phyloP scores from a whole-genome alignment of 768 basidiomycete species.

The Agrocybe praecox region DNA sequence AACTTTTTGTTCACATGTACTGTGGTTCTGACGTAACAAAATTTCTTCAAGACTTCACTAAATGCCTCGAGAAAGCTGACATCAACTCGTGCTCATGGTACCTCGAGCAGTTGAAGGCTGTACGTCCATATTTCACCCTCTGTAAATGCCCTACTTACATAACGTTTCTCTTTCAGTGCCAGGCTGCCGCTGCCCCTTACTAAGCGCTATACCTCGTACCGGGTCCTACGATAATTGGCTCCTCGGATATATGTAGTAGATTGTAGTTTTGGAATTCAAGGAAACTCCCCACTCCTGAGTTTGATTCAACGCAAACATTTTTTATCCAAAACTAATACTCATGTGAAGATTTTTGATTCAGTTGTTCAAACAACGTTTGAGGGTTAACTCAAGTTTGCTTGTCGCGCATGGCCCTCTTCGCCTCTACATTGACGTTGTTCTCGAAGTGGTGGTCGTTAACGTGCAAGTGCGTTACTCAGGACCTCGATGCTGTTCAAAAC shows the following conservation, averaged over 20 bases:
- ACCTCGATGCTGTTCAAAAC: too few relatives aligned
- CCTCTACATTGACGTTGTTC: too few relatives aligned
- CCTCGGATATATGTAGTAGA: not conserved
- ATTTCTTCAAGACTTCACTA: conserved; percentile 68
- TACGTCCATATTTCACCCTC: conserved; percentile 39
- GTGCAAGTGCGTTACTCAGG: too few relatives aligned
- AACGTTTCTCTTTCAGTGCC: conserved; percentile 50
- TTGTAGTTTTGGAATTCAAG: not conserved
- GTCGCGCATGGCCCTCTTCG: too few relatives aligned
- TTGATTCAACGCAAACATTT: not conserved
- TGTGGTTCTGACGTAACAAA: not conserved
- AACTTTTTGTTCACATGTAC: not conserved
- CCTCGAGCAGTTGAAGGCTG: conserved; percentile 86
- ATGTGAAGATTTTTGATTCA: too few relatives aligned
- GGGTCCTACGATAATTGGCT: not conserved
- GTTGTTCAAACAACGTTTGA: too few relatives aligned
- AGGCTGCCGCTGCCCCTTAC: conserved; percentile 64
- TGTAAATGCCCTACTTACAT: conserved; percentile 7
- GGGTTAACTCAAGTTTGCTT: too few relatives aligned
- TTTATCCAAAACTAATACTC: not conserved
- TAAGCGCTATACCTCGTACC: conserved; percentile 10
- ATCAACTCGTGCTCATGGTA: conserved; percentile 83
- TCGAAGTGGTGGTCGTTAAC: too few relatives aligned
- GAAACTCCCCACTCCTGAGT: not conserved
- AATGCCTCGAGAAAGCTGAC: conserved; percentile 82